These are phyloP conservation scores for Whalleya microplaca DNA, from an alignment of 2,329 filamentous ascomycete species.

Conservation along the genomic window DNA sequence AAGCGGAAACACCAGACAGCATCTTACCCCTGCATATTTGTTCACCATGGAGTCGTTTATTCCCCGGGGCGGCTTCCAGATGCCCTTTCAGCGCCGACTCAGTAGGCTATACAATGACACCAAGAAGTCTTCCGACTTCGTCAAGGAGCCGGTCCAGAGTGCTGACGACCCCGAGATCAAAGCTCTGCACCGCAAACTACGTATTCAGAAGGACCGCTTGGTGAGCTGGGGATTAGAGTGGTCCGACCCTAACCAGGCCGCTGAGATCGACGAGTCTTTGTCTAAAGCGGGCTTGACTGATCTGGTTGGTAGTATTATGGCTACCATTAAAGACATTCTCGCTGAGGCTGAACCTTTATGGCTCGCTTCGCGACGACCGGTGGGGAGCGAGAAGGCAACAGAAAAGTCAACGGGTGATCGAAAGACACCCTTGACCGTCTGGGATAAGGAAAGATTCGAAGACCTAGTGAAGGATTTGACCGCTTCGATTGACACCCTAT, in stretches of 20 bases:
- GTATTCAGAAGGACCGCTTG: slow-evolving; percentile 79
- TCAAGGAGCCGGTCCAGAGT: slow-evolving; percentile 66
- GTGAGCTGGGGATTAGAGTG: slow-evolving; percentile 82
- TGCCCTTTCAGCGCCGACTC: slow-evolving; percentile 64
- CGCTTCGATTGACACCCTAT: slow-evolving; percentile 77
- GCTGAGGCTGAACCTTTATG: slow-evolving; percentile 77
- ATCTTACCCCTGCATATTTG: not conserved
- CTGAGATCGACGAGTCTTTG: slow-evolving; percentile 71
- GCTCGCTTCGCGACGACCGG: slow-evolving; percentile 58
- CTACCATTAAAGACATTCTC: slow-evolving; percentile 78
- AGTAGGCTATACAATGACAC: slow-evolving; percentile 80
- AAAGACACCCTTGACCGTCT: slow-evolving; percentile 62
- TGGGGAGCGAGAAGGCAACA: slow-evolving; percentile 43
- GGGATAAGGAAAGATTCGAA: slow-evolving; percentile 74
- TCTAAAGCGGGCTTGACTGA: slow-evolving; percentile 77
- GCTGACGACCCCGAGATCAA: slow-evolving; percentile 71
- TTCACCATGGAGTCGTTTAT: slow-evolving; percentile 54
- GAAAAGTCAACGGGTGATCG: slow-evolving; percentile 48
- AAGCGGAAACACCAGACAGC: not conserved
- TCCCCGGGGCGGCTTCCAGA: slow-evolving; percentile 55
- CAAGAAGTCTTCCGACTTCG: slow-evolving; percentile 76
- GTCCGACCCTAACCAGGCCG: slow-evolving; percentile 71
- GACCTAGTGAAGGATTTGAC: slow-evolving; percentile 76
- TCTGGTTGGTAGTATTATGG: slow-evolving; percentile 77
- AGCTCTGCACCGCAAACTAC: slow-evolving; percentile 73